Evolutionary conservation across 257 asterid genomes (phyloP), one percentile per base, ranked within the genome.

Genomic region (Coffea eugenioides): DNA sequence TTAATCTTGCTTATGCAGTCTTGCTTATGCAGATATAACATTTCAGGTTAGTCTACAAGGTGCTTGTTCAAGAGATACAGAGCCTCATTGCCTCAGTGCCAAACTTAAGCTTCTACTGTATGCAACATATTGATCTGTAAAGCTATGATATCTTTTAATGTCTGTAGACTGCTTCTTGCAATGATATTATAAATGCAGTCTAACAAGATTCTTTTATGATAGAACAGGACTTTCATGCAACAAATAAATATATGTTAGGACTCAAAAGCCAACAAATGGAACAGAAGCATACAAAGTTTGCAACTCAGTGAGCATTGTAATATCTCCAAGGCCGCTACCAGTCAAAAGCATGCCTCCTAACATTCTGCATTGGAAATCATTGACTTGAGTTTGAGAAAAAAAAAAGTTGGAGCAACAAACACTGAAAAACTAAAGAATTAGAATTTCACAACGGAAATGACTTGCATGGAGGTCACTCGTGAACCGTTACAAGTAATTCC

Each of bases 391-490:
- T 45, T 51, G 66, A 71, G 48, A 45, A 75, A 23, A 72, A 72
- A 27, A 21, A 80, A 64, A 8, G 18, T 69, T 62, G 43, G 68
- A 57, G 9, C 82, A 52, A 71, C 43, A 71, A 66, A 52, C 20
- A 56, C 49, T 43, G 15, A 52, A 52, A 52, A 2, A 14, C 18
- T 13, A n/a, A 46, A 74, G 70, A 25, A 54, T 85, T 80, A 34
- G 13, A 64, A 34, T 31, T 69, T 73, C 18, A 15, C 45, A 65
- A 75, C 25, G 67, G 5, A 20, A 41, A 59, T 68, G 74, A 90
- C 91, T 88, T 81, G 91, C 98, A 95, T 76, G 56, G 97, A 88
- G 70, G 87, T 91, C 39, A 95, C 91, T 0, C 91, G 97, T 36
- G 90, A 82, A 72, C 77, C 80, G 5, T 83, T 87, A 87, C 98